Evolutionary conservation across 176 grass and related monocot genomes (phyloP).

Genomic region (Secale cereale): DNA sequence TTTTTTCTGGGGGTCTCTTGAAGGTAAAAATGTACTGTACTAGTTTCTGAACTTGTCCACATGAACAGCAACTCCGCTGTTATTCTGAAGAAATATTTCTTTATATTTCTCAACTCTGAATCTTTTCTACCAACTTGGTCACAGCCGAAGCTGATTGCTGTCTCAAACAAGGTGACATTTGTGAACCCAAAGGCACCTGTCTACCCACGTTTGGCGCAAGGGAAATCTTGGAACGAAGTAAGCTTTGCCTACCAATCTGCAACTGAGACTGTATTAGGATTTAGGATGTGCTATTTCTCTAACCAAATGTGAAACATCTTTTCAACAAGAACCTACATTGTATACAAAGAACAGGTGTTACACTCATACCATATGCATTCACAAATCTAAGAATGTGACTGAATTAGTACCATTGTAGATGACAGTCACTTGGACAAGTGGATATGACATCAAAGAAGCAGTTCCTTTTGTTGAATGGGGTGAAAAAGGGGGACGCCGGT

Average conservation of each 20-base stretch:
- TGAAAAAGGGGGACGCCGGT: constrained; percentile 16
- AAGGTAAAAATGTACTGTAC: constrained; percentile 4
- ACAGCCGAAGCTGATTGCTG: constrained; percentile 64
- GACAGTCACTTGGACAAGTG: constrained; percentile 86
- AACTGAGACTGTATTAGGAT: too few species aligned
- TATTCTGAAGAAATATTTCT: not conserved
- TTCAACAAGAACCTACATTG: too few species aligned
- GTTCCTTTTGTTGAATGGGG: constrained; percentile 84
- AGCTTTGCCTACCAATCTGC: too few species aligned
- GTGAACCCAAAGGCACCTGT: constrained; percentile 70
- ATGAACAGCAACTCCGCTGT: not conserved
- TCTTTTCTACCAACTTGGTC: too few species aligned
- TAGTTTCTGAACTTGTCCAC: not conserved
- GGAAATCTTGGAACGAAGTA: constrained; percentile 83
- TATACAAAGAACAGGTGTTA: too few species aligned
- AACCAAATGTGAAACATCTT: too few species aligned
- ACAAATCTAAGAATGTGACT: too few species aligned
- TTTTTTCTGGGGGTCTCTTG: constrained; percentile 60
- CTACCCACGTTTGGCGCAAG: constrained; percentile 68
- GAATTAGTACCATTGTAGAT: constrained; percentile 36
- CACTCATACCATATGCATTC: too few species aligned
- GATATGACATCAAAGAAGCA: constrained; percentile 63
- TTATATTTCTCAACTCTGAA: not conserved
- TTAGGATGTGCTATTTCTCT: too few species aligned
- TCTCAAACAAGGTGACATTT: constrained; percentile 58